Conservation (phyloP, 2,329 filamentous ascomycete genomes). For the Gaeumannomyces sp. region DNA sequence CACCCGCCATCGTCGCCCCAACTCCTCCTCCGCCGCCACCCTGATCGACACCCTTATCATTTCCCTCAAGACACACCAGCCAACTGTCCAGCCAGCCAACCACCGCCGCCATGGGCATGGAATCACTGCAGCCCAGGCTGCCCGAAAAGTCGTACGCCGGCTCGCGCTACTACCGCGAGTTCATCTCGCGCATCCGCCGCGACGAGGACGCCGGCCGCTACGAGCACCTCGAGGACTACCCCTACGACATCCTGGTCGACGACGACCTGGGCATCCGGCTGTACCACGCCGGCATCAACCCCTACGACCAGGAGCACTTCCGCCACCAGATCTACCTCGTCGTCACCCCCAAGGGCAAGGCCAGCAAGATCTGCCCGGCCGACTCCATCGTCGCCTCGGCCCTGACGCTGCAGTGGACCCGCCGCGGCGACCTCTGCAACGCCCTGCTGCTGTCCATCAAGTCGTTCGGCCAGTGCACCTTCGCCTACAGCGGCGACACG, state of each 20-base stretch:
- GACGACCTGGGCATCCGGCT: slow-evolving; percentile 7
- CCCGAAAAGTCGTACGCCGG: slow-evolving; percentile 5
- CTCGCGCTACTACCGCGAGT: slow-evolving; percentile 9
- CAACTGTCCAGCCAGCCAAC: not conserved
- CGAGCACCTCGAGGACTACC: slow-evolving; percentile 11
- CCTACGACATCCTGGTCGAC: slow-evolving; percentile 9
- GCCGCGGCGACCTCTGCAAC: slow-evolving; percentile 9
- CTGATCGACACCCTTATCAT: too few species aligned
- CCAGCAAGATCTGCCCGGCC: slow-evolving; percentile 5
- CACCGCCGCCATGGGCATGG: not conserved
- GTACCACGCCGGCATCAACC: slow-evolving; percentile 9
- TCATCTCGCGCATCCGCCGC: slow-evolving; percentile 6
- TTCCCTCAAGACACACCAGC: too few species aligned
- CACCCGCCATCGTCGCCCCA: too few species aligned
- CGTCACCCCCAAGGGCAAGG: slow-evolving; percentile 5
- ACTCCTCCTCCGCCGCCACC: too few species aligned
- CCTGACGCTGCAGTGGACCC: slow-evolving; percentile 10
- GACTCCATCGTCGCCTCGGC: slow-evolving; percentile 6
- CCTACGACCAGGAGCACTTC: slow-evolving; percentile 10
- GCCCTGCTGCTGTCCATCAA: slow-evolving; percentile 10
- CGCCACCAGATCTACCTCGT: slow-evolving; percentile 10
- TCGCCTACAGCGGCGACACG: slow-evolving; percentile 8
- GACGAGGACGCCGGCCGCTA: slow-evolving; percentile 8
- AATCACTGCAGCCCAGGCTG: not conserved
- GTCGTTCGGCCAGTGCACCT: slow-evolving; percentile 10